Evolutionary conservation across 495 filamentous ascomycete species (phyloP), one percentile per base, ranked within the genome.

Genomic region (Thermothielavioides terrestris): DNA sequence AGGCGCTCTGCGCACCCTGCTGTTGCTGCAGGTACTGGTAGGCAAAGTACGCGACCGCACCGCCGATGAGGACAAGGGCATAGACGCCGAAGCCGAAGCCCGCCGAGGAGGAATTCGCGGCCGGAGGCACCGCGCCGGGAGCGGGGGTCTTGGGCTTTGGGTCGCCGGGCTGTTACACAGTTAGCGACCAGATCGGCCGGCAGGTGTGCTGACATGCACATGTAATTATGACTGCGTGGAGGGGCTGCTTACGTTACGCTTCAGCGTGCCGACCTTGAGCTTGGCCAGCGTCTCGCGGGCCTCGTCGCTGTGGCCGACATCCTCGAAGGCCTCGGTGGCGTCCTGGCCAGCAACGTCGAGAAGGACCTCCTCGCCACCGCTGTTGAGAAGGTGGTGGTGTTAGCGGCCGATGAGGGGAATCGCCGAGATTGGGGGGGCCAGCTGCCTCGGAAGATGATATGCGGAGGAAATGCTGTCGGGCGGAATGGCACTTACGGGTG

Each of bases 261-360:
- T 95, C 58, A 99, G 71, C 23, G 56, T 79, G 46, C 88, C 92
- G 54, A 95, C 81, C 27, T 83, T 71, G 53, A 95, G 73, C 55
- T 82, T 81, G 21, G 83, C 78, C 15, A 99, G 81, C 62, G 95
- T 89, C 75, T 96, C 89, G 44, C 94, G 84, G 51, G 94, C 94
- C 76, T 99, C 94, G 68, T 99, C 94, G 67, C 86, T 92, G 84
- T 99, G 94, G 54, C 94, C 94, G 66, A 99, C 94, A 71, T 99
- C 94, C 76, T 99, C 92, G 68, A 99, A 99, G 49, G 92, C 89
- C 71, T 97, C 94, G 60, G 92, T 94, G 59, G 89, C 86, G 72
- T 99, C 92, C 72, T 95, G 89, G 63, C 92, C 92, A 61, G 76
- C 92, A 55, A 97, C 90, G 64, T 99, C 94, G 58, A 97, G 80